phyloP scores from a whole-genome alignment of 352 stramenopile genomes.

The Phytophthora lateralis region DNA sequence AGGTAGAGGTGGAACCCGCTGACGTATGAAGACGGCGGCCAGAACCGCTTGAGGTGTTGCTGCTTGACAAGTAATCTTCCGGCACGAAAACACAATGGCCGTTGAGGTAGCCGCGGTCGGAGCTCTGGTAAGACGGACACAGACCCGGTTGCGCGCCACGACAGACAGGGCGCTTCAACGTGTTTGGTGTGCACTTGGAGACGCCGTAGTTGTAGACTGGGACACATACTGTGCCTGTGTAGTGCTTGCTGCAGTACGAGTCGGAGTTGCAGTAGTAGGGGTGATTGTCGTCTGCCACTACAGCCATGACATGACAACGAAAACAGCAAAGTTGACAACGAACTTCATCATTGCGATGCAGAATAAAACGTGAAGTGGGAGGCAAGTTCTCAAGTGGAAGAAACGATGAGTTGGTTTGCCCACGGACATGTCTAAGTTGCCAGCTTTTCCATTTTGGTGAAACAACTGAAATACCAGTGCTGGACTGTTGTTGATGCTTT shows the following conservation, averaged over 20 bases:
- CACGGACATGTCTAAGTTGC: too few relatives aligned
- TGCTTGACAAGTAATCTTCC: slow-evolving; percentile 46
- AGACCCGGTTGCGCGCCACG: slow-evolving; percentile 71
- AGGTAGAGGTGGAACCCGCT: slow-evolving; percentile 16
- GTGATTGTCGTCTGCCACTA: slow-evolving; percentile 23
- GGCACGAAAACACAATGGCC: slow-evolving; percentile 84
- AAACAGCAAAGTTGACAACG: slow-evolving; percentile 27
- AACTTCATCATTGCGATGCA: slow-evolving; percentile 30
- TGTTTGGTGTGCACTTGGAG: slow-evolving; percentile 86
- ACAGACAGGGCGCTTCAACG: slow-evolving; percentile 71
- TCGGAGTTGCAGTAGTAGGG: slow-evolving; percentile 71
- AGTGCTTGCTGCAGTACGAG: slow-evolving; percentile 70
- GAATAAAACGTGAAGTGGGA: not conserved
- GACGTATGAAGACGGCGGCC: slow-evolving; percentile 25
- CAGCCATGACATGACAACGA: slow-evolving; percentile 23
- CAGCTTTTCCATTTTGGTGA: too few relatives aligned
- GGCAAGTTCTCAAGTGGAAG: slow-evolving; percentile 8
- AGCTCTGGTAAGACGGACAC: slow-evolving; percentile 80
- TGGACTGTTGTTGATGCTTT: too few relatives aligned
- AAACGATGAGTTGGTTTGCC: too few relatives aligned
- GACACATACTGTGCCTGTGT: slow-evolving; percentile 76
- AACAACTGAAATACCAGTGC: too few relatives aligned
- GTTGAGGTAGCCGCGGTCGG: slow-evolving; percentile 78
- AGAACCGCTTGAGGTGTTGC: slow-evolving; percentile 25
- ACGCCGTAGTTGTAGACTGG: slow-evolving; percentile 79